phyloP scores from a whole-genome alignment of 768 basidiomycete species.

The Gloeostereum incarnatum region DNA sequence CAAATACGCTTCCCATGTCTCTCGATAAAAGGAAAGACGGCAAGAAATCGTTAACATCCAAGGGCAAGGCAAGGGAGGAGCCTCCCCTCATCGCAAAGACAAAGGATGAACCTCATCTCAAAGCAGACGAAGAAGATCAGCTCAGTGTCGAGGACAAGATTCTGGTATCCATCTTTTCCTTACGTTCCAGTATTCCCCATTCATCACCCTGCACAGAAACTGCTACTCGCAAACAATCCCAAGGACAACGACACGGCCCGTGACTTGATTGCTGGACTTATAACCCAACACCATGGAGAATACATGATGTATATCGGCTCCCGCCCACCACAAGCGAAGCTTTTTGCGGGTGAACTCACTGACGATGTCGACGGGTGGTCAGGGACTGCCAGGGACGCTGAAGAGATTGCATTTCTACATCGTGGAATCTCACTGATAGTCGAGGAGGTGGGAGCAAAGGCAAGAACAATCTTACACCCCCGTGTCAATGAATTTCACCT shows the following conservation, averaged over 20 bases:
- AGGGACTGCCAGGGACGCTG: constrained; percentile 38
- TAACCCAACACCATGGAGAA: constrained; percentile 66
- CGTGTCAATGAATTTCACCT: not conserved
- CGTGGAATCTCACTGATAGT: constrained; percentile 36
- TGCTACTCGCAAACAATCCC: constrained; percentile 32
- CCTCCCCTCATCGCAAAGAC: constrained; percentile 8
- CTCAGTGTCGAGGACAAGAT: constrained; percentile 46
- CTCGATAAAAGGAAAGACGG: constrained; percentile 22
- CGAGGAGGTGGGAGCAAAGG: constrained; percentile 79
- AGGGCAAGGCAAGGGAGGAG: constrained; percentile 34
- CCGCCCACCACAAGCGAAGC: constrained; percentile 44
- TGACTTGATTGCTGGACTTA: constrained; percentile 52
- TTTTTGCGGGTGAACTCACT: constrained; percentile 47
- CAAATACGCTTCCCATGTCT: constrained; percentile 16
- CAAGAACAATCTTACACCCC: constrained; percentile 15
- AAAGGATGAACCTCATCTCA: constrained; percentile 10
- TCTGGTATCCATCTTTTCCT: constrained; percentile 27
- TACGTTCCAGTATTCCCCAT: constrained; percentile 4
- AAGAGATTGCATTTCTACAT: constrained; percentile 41
- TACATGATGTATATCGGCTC: constrained; percentile 66
- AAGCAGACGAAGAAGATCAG: constrained; percentile 9
- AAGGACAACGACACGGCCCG: constrained; percentile 45
- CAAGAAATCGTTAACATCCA: constrained; percentile 20
- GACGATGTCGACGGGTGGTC: constrained; percentile 43
- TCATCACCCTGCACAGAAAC: constrained; percentile 21